Evolutionary conservation across 2,329 filamentous ascomycete genomes (phyloP), one percentile per base, ranked within the genome.

Genomic region (Blastomyces gilchristii): DNA sequence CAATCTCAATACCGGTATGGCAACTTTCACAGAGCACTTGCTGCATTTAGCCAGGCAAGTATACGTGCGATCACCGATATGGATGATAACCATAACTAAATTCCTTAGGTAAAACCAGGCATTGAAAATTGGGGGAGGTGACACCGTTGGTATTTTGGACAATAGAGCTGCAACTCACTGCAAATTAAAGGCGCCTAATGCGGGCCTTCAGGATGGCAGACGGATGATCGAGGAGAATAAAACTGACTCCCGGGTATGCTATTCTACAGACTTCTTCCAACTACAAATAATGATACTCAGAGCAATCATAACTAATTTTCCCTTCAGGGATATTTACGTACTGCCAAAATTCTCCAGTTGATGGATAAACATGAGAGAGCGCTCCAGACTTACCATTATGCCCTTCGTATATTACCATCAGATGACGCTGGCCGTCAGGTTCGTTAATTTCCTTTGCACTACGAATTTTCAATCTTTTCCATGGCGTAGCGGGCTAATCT

Each of bases 141-240:
- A 76, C 61, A 63, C 68, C 37, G 43, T 80, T 65, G 63, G 73
- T 63, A 73, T 85, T 39, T 74, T 83, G 57, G 83, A 86, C 69
- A 79, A 81, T 64, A 80, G 83, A 58, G 80, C 82, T 47, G 83
- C 83, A 14, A 79, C 80, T 45, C 79, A 82, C 63, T 80, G 80
- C 58, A 84, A 83, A 68, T 72, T 85, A 11, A 75, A 75, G 18
- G 72, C 83, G 64, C 75, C 80, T 64, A 75, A 80, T 31, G 72
- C 75, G 14, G 84, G 83, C 0, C 75, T 86, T 11, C 76, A 78
- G 62, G 83, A 86, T 76, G 81, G 81, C n/a, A 80, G 80, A 65
- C 75, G 76, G 25, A 84, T 85, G 75, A 83, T 87, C 62, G 79
- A 79, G 62, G 66, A 76, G 18, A 72, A 80, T 57, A 78, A 78